phyloP scores from a whole-genome alignment of 164 flowering plant genomes.

The grape (Vitis vinifera) region ASM3070453v1 NC_081818.1:16842501-16843000 shows the following conservation, averaged over 20 bases:
- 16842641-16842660: slow-evolving; percentile 6
- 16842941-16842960: slow-evolving; percentile 21
- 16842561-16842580: no score
- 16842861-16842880: slow-evolving; percentile 5
- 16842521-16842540: no score
- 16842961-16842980: slow-evolving; percentile 21
- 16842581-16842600: background rate
- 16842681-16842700: background rate
- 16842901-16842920: background rate
- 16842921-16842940: slow-evolving; percentile 2
- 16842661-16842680: background rate
- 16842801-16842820: slow-evolving; percentile 12
- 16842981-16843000: no score
- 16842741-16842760: slow-evolving; percentile 5
- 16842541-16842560: no score
- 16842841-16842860: slow-evolving; percentile 22
- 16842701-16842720: slow-evolving; percentile 9
- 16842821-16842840: slow-evolving; percentile 3
- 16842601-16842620: slow-evolving; percentile 7
- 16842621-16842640: slow-evolving; percentile 2
- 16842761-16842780: slow-evolving; percentile 13
- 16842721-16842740: slow-evolving; percentile 1
- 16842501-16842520: no score
- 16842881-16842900: background rate
- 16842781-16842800: slow-evolving; percentile 30